phyloP scores from a whole-genome alignment of 345 rosid genomes.

The Populus alba region DNA sequence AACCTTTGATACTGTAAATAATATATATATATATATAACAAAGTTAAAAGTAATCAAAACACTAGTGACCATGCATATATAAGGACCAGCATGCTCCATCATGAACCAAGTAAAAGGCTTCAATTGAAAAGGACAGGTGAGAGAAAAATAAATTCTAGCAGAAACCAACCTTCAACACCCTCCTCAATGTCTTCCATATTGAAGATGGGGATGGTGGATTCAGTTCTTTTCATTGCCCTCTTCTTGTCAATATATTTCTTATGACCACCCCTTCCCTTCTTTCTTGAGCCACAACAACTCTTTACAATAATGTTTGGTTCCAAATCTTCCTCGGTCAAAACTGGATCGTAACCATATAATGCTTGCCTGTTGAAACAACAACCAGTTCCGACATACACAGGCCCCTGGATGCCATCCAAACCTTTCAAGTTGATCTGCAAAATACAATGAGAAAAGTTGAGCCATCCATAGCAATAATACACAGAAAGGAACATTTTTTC shows the following conservation, averaged over 20 bases:
- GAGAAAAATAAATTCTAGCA: not conserved
- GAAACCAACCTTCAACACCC: slow-evolving; percentile 86
- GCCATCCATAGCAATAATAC: slow-evolving; percentile 5
- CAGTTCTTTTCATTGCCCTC: slow-evolving; percentile 79
- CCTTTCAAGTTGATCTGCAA: slow-evolving; percentile 97
- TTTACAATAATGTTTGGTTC: slow-evolving; percentile 91
- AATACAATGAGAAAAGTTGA: slow-evolving; percentile 7
- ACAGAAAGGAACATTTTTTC: not conserved
- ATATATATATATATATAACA: not conserved
- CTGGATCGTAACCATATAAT: slow-evolving; percentile 95
- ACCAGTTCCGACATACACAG: slow-evolving; percentile 99
- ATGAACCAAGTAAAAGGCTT: not conserved
- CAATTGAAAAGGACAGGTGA: not conserved
- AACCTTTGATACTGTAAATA: not conserved
- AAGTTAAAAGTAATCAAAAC: not conserved
- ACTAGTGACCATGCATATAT: not conserved
- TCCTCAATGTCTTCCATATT: slow-evolving; percentile 98
- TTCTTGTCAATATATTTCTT: slow-evolving; percentile 79
- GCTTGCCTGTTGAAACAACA: slow-evolving; percentile 99
- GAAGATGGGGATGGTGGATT: slow-evolving; percentile 93
- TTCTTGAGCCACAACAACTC: slow-evolving; percentile 96
- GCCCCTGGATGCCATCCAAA: slow-evolving; percentile 95
- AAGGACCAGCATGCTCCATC: not conserved
- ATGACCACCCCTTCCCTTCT: slow-evolving; percentile 68
- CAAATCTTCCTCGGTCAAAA: slow-evolving; percentile 89